These are phyloP conservation scores for Sporormia fimetaria DNA, from an alignment of 495 filamentous ascomycete species.

Conservation along the genomic window DNA sequence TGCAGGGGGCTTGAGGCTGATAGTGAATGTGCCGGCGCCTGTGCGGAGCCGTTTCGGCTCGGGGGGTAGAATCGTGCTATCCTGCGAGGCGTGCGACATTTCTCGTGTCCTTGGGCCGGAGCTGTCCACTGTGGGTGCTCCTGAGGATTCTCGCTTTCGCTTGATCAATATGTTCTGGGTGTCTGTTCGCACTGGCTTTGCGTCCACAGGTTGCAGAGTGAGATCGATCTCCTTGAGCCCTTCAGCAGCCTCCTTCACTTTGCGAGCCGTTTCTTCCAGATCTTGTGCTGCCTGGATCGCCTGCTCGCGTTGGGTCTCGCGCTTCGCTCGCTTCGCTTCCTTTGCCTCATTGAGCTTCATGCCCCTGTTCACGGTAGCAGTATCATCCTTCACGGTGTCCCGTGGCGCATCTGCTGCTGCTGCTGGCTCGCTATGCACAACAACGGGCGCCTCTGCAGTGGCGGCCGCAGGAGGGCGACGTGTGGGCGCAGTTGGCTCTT, in stretches of 20 bases:
- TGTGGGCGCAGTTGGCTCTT: slow-evolving; percentile 18
- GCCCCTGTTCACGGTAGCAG: slow-evolving; percentile 62
- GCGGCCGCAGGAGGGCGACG: neutral
- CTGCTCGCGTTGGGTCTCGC: slow-evolving; percentile 50
- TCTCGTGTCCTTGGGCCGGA: slow-evolving; percentile 8
- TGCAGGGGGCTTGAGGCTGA: slow-evolving; percentile 18
- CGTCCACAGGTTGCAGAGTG: slow-evolving; percentile 17
- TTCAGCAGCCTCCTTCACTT: slow-evolving; percentile 36
- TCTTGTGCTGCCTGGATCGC: slow-evolving; percentile 40
- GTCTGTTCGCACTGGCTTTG: slow-evolving; percentile 1
- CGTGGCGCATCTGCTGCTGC: slow-evolving; percentile 22
- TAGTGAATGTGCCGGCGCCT: slow-evolving; percentile 12
- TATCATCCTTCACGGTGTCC: slow-evolving; percentile 38
- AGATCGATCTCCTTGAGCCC: slow-evolving; percentile 18
- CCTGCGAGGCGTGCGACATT: slow-evolving; percentile 14
- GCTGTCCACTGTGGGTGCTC: slow-evolving; percentile 1
- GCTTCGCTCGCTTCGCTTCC: slow-evolving; percentile 65
- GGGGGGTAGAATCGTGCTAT: slow-evolving; percentile 16
- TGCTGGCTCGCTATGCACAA: neutral
- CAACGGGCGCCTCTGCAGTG: neutral
- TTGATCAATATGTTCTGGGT: slow-evolving; percentile 23
- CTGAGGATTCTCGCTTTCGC: slow-evolving; percentile 28
- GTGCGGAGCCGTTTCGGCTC: slow-evolving; percentile 14
- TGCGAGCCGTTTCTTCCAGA: slow-evolving; percentile 49
- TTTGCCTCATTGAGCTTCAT: slow-evolving; percentile 92